Evolutionary conservation across 2,329 filamentous ascomycete species (phyloP).

Genomic region (Colletotrichum limetticola): DNA sequence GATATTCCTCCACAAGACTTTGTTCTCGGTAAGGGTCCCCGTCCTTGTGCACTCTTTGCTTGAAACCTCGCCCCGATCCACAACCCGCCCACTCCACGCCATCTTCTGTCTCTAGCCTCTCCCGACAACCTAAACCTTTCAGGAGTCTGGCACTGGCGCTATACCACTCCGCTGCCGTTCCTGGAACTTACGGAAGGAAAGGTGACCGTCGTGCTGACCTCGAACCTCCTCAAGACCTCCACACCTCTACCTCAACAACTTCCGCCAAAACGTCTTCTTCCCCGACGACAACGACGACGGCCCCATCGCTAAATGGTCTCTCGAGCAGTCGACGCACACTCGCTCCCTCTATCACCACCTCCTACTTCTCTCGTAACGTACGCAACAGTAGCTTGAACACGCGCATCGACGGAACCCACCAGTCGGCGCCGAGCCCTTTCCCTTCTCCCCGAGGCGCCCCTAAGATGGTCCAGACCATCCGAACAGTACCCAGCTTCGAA

Average conservation of each 20-base stretch:
- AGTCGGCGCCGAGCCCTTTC: slow-evolving; percentile 37
- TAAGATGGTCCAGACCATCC: slow-evolving; percentile 61
- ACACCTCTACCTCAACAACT: slow-evolving; percentile 1
- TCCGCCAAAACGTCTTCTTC: neutral
- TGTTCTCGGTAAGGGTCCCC: slow-evolving; percentile 35
- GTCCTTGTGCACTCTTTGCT: slow-evolving; percentile 9
- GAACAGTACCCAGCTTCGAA: slow-evolving; percentile 67
- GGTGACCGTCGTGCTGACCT: slow-evolving; percentile 12
- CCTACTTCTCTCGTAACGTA: slow-evolving; percentile 40
- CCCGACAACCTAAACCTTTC: neutral
- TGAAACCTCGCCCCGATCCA: slow-evolving; percentile 22
- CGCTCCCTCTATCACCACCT: slow-evolving; percentile 46
- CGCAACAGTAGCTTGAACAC: slow-evolving; percentile 51
- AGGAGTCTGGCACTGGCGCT: neutral
- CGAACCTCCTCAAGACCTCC: slow-evolving; percentile 8
- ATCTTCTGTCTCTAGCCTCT: neutral
- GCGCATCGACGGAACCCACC: slow-evolving; percentile 41
- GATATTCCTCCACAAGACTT: slow-evolving; percentile 46
- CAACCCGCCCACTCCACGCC: neutral
- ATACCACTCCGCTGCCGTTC: neutral
- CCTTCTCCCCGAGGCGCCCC: slow-evolving; percentile 40
- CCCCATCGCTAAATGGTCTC: slow-evolving; percentile 38
- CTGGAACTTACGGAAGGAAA: neutral
- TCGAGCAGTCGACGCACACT: slow-evolving; percentile 43
- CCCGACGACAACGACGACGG: slow-evolving; percentile 2